phyloP scores from a whole-genome alignment of 2,329 filamentous ascomycete species.

The Rugonectria rugulosa region DNA sequence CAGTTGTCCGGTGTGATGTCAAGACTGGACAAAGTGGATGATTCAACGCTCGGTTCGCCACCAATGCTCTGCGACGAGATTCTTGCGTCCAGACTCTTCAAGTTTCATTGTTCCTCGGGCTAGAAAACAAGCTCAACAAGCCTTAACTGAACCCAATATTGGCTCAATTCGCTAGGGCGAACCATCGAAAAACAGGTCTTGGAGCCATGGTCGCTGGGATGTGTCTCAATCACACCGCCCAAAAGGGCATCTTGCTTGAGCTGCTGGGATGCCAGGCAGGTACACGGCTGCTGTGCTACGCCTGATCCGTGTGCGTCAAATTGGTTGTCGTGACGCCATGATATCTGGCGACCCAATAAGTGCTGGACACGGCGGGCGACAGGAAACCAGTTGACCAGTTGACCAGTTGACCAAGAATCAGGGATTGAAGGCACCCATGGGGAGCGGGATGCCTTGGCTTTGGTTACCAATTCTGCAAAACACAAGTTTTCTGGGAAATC shows the following conservation, averaged over 20 bases:
- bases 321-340: conserved; percentile 24
- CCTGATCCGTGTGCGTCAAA: conserved; percentile 22
- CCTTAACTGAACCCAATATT: conserved; percentile 31
- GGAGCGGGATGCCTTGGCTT: conserved; percentile 7
- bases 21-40: background rate
- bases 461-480: conserved; percentile 9
- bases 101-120: background rate
- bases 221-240: conserved; percentile 31
- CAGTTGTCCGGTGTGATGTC: background rate
- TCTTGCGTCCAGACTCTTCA: background rate
- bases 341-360: conserved; percentile 19
- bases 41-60: background rate
- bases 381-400: too few species aligned
- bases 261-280: conserved; percentile 21
- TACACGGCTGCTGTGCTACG: conserved; percentile 27
- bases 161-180: conserved; percentile 12
- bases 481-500: conserved; percentile 22
- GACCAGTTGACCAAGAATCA: background rate
- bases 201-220: conserved; percentile 20
- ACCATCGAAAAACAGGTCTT: background rate
- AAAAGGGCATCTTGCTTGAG: conserved; percentile 27
- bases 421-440: conserved; percentile 17
- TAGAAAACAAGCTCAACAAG: conserved; percentile 17
- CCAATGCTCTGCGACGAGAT: conserved; percentile 4
- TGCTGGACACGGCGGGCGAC: conserved; percentile 11